phyloP scores from a whole-genome alignment of 2,329 filamentous ascomycete genomes.

The Fusarium caatingaense region DNA sequence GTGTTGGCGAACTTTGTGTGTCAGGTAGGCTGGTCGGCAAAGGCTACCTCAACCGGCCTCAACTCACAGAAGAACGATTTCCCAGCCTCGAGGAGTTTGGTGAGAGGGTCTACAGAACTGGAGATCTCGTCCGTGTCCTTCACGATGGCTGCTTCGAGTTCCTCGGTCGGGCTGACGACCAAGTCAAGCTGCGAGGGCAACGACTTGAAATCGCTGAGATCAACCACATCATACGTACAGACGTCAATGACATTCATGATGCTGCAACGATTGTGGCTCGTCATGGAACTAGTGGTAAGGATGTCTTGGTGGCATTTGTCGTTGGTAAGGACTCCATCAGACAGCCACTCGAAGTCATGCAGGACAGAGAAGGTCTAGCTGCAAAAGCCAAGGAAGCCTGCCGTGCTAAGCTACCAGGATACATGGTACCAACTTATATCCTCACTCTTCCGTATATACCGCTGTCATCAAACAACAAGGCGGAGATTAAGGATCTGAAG shows the following conservation, averaged over 20 bases:
- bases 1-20: conserved; percentile 87
- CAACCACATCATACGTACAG: conserved; percentile 80
- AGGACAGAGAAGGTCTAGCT: conserved; percentile 54
- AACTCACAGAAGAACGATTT: conserved; percentile 83
- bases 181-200: conserved; percentile 91
- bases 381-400: conserved; percentile 70
- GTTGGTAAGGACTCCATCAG: conserved; percentile 34
- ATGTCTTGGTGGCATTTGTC: conserved; percentile 84
- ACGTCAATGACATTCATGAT: conserved; percentile 69
- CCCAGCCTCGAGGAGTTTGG: conserved; percentile 68
- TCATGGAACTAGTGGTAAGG: conserved; percentile 78
- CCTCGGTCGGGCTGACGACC: conserved; percentile 87
- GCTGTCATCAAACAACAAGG: conserved; percentile 89
- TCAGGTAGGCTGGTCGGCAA: conserved; percentile 89
- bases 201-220: conserved; percentile 92
- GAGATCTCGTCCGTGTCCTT: conserved; percentile 85
- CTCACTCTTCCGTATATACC: conserved; percentile 78
- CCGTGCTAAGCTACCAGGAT: conserved; percentile 75
- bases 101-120: conserved; percentile 84
- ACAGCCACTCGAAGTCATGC: conserved; percentile 38
- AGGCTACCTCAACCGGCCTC: conserved; percentile 83
- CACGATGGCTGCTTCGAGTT: conserved; percentile 88
- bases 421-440: conserved; percentile 93
- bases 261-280: conserved; percentile 80
- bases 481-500: conserved; percentile 77